Evolutionary conservation across 129 eudicot species (phyloP), one percentile per base, ranked within the genome.

Genomic region (Lactuca saligna): DNA sequence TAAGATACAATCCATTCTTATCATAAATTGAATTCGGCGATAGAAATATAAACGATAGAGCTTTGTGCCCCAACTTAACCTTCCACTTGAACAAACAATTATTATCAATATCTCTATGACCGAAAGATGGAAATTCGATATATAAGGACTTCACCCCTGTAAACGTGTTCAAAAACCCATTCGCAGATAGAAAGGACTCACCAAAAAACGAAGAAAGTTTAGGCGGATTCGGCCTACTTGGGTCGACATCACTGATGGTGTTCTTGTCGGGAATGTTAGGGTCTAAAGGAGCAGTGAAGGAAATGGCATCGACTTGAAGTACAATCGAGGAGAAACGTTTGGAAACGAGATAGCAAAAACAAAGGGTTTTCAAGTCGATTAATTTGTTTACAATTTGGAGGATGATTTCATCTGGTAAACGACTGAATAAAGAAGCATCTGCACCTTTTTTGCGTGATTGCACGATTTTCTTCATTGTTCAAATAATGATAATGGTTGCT

Each of bases 351-450:
- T 56, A 31, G 50, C 72, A 72, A 2, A 51, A 25, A 65, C 63
- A 78, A 7, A 78, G 44, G 73, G 68, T 46, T 78, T 78, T 78
- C 4, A 78, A 34, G 66, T 78, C 78, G 17, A 5, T 17, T 57
- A 66, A 3, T 65, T 58, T 51, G 34, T 54, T 67, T 17, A 53
- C 29, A 6, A 67, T 67, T 50, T 48, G 49, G 48, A 67, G 31
- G 6, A 67, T 3, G 49, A 67, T 67, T 51, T 67, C 72, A 33
- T 67, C 61, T 33, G 61, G 72, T 11, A 53, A 17, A 55, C 14
- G 2, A 3, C 37, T 17, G 17, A 55, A 38, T 4, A 58, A 32
- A 20, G 8, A 29, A 66, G 13, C 42, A 35, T 35, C 39, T 35
- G 39, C 39, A 35, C 4, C 39, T 35, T 6, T 6, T 35, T 35